phyloP scores from a whole-genome alignment of 208 protist genomes.

The Borovskyia barvae region DNA sequence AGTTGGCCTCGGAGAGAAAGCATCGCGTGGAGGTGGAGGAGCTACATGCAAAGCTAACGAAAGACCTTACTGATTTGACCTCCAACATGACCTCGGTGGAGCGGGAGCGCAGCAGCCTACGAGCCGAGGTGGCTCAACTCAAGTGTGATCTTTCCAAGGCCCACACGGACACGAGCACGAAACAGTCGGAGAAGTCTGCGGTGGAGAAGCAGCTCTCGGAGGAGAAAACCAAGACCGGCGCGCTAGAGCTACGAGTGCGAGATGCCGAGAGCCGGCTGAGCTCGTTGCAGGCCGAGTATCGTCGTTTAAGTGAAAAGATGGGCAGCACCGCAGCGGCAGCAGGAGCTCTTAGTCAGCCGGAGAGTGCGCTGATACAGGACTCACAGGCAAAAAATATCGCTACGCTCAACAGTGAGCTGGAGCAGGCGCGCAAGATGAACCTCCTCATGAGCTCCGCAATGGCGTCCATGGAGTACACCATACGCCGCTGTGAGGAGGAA shows the following conservation, averaged over 20 bases:
- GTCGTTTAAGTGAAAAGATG: conserved; percentile 42
- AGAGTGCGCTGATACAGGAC: conserved; percentile 29
- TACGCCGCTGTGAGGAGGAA: conserved; percentile 77
- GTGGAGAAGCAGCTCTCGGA: conserved; percentile 49
- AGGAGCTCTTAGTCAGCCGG: too few relatives aligned
- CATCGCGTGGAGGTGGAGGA: conserved; percentile 51
- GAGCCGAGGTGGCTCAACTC: conserved; percentile 37
- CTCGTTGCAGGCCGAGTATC: conserved; percentile 54
- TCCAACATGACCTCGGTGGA: conserved; percentile 29
- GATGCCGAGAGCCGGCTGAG: conserved; percentile 45
- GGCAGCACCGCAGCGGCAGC: conserved; percentile 20
- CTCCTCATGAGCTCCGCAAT: conserved; percentile 48
- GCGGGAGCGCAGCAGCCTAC: conserved; percentile 42
- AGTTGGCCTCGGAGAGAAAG: conserved; percentile 29
- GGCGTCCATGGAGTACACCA: conserved; percentile 78
- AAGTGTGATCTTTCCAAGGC: conserved; percentile 44
- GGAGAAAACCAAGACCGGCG: conserved; percentile 34
- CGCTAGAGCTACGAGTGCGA: conserved; percentile 64
- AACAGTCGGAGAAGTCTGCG: conserved; percentile 42
- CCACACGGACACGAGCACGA: conserved; percentile 28
- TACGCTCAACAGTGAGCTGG: conserved; percentile 29
- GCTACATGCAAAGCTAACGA: conserved; percentile 37
- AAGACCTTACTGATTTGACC: conserved; percentile 44
- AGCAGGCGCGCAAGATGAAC: conserved; percentile 41
- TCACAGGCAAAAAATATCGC: conserved; percentile 25